Evolutionary conservation across 2,329 filamentous ascomycete species (phyloP).

Genomic region (Fusarium sp.): DNA sequence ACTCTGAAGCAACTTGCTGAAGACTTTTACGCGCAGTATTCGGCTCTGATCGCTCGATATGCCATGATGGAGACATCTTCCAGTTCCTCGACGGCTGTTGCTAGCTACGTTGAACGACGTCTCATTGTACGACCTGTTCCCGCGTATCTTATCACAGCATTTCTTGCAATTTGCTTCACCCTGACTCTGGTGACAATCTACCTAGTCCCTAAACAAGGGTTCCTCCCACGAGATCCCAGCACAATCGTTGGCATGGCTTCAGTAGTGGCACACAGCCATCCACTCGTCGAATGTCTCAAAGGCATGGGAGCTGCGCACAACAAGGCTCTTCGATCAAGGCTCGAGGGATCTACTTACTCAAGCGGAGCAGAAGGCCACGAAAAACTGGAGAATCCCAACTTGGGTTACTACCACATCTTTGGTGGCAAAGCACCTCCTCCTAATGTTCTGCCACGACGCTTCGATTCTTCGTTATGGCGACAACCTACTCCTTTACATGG

Average conservation of each 20-base stretch:
- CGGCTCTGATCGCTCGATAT: slow-evolving; percentile 53
- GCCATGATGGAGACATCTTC: slow-evolving; percentile 49
- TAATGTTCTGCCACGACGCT: slow-evolving; percentile 23
- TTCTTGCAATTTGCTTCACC: slow-evolving; percentile 49
- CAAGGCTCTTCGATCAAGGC: slow-evolving; percentile 46
- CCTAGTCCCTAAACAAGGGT: slow-evolving; percentile 50
- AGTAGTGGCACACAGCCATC: slow-evolving; percentile 55
- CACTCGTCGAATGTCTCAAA: slow-evolving; percentile 54
- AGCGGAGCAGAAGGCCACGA: slow-evolving; percentile 57
- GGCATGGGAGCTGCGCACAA: slow-evolving; percentile 54
- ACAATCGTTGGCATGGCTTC: slow-evolving; percentile 55
- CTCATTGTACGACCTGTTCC: slow-evolving; percentile 51
- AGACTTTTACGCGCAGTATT: slow-evolving; percentile 55
- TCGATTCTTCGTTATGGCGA: slow-evolving; percentile 49
- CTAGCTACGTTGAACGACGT: slow-evolving; percentile 50
- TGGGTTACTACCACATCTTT: slow-evolving; percentile 49
- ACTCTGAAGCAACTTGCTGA: slow-evolving; percentile 48
- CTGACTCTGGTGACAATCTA: slow-evolving; percentile 40
- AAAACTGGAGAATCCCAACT: slow-evolving; percentile 44
- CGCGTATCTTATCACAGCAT: slow-evolving; percentile 51
- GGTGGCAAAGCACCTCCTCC: slow-evolving; percentile 44
- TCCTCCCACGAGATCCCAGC: slow-evolving; percentile 55
- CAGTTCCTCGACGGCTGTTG: slow-evolving; percentile 41
- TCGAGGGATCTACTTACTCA: slow-evolving; percentile 51
- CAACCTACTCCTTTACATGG: slow-evolving; percentile 53